Base-by-base conservation (phyloP, 2,329 filamentous ascomycete genomes). In the Pseudogymnoascus sp. region DNA sequence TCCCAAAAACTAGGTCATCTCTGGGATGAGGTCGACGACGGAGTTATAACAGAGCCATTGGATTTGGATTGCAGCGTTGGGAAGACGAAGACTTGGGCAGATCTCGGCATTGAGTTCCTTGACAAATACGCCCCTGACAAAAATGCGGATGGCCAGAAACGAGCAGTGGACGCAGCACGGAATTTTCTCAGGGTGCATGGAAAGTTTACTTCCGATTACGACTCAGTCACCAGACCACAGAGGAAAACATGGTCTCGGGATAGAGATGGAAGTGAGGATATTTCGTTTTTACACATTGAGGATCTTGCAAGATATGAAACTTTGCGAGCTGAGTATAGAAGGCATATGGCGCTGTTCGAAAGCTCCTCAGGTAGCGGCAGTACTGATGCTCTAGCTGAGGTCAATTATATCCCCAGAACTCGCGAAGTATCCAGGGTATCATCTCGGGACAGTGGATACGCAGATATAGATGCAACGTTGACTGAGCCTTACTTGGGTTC, bases 171-270 rank as follows among this genome's bases (percentile, higher is more conserved):
- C n/a, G 62, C 22, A 61, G 58, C 58, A 63, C 38, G 58, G 55
- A 62, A 41, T 62, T 55, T 38, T 58, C 60, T 49, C 35, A 61
- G 4, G 7, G 7, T 11, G 67, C 60, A 58, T 64, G 65, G 25
- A 72, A 55, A 55, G 22, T 5, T 55, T 33, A 55, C 11, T 22
- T 33, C 49, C 9, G 28, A 55, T 33, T 55, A 35, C 28, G 49
- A 55, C 28, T n/a, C 28, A 55, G n/a, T 8, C 11, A 33, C 9
- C 6, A 55, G 5, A 16, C 49, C 49, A 55, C 49, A 55, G 16
- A 55, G n/a, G 4, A 35, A 55, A 55, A 35, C 28, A 12, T 55
- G 49, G 49, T 55, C 49, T 35, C 28, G 28, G 28, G 49, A 35
- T 33, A 55, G 28, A 35, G 49, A 55, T 14, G 49, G 49, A 33